Evolutionary conservation across 495 filamentous ascomycete genomes (phyloP), one percentile per base, ranked within the genome.

Genomic region (Aspergillus haitiensis): DNA sequence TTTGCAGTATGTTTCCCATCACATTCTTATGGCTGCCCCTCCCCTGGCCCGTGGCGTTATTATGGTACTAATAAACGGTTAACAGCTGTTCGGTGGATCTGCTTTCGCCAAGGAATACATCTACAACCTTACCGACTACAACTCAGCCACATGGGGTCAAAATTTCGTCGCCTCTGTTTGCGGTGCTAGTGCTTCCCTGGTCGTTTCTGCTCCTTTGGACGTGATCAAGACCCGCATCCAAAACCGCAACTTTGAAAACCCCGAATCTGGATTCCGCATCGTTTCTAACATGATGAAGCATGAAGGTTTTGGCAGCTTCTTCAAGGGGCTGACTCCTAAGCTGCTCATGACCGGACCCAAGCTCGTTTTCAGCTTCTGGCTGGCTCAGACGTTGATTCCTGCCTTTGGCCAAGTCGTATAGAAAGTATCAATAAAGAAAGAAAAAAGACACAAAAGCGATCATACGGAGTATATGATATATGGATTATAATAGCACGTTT

Each of bases 151-250:
- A 31, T 99, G 92, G 92, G 76, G 80, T 59, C 93, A 99, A 78
- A 99, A 99, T 80, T 99, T 99, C 64, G 84, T 99, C 54, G 94
- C 94, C 44, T 98, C 94, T 7, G 90, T 98, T 61, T 89, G 88
- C 60, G 94, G 94, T 74, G 93, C 94, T 32, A 92, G 89, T 42
- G 92, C 94, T 7, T 97, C 92, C 10, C 79, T 99, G 32, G 69
- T 99, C 39, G 92, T 99, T 4, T 97, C 93, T 36, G 94, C 93
- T 13, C 94, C 94, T 16, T 83, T 99, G 50, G 94, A 99, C 68
- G 94, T 99, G 67, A 95, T 99, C 82, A 99, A 99, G 83, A 99
- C 94, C 55, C 85, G 94, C 69, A 98, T 99, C 70, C 94, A 99
- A 80, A 99, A 98, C 80, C 85, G 90, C 71, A 98, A 99, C 78